A percentile compares a stretch with the other conserved stretches of the same genome.
Evolutionary conservation across 2,329 filamentous ascomycete species (phyloP).

Genomic region (Lasiodiplodia gonubiensis): DNA sequence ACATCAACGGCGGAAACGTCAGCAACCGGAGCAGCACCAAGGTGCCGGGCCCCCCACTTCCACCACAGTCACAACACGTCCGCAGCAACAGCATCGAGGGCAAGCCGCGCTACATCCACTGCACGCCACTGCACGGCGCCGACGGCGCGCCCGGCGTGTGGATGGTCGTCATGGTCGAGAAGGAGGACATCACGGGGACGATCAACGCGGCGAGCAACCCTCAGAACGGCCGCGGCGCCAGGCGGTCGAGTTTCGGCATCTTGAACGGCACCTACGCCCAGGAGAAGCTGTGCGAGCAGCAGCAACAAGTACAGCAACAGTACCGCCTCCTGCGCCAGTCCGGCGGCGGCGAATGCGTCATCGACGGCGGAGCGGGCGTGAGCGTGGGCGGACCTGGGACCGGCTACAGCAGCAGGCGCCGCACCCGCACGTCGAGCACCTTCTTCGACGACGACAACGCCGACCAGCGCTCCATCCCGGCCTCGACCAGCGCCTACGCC

Average conservation of each 20-base stretch:
- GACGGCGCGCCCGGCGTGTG: constrained; percentile 73
- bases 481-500: background rate
- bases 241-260: constrained; percentile 20
- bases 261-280: constrained; percentile 27
- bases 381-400: background rate
- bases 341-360: constrained; percentile 18
- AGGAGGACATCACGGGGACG: constrained; percentile 50
- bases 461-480: background rate
- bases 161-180: constrained; percentile 76
- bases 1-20: background rate
- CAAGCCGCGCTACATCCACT: constrained; percentile 74
- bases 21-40: background rate
- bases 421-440: background rate
- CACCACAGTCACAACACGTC: background rate
- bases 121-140: constrained; percentile 70
- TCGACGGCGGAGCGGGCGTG: background rate
- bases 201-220: background rate
- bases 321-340: constrained; percentile 32
- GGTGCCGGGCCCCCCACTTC: too few species aligned
- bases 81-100: constrained; percentile 45
- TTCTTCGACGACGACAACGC: background rate
- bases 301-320: constrained; percentile 31
- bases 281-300: constrained; percentile 35
- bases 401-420: background rate
- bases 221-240: background rate